A percentile compares a stretch with the other conserved stretches of the same genome.
Evolutionary conservation across 2,329 filamentous ascomycete species (phyloP).

Genomic region (Colletotrichum sp.): DNA sequence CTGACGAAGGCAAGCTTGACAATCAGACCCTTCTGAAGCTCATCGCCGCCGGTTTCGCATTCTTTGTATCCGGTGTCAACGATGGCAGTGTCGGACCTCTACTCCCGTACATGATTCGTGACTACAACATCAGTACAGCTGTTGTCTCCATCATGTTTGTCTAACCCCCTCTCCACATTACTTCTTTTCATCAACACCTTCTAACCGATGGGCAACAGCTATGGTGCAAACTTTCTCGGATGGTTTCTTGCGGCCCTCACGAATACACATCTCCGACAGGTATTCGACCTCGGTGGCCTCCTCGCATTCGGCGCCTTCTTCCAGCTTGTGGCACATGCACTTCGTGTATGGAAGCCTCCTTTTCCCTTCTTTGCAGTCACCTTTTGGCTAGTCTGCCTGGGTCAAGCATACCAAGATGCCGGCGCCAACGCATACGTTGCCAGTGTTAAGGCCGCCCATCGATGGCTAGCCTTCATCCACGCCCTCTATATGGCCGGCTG

Average conservation of each 20-base stretch:
- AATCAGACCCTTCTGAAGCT: conserved; percentile 48
- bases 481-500: conserved; percentile 65
- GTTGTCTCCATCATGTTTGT: conserved; percentile 55
- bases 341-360: conserved; percentile 62
- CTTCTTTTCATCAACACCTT: not conserved
- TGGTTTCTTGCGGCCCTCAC: conserved; percentile 64
- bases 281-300: conserved; percentile 61
- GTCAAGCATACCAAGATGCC: conserved; percentile 68
- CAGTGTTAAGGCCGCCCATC: conserved; percentile 53
- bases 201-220: conserved; percentile 35
- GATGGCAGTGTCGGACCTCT: conserved; percentile 69
- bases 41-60: conserved; percentile 61
- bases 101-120: conserved; percentile 65
- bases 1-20: conserved; percentile 19
- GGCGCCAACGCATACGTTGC: conserved; percentile 68
- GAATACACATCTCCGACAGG: conserved; percentile 57
- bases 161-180: fast-evolving
- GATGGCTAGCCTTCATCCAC: conserved; percentile 69
- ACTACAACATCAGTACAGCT: conserved; percentile 58
- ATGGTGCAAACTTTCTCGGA: conserved; percentile 61
- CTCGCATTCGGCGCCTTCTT: conserved; percentile 59
- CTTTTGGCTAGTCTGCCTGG: conserved; percentile 62
- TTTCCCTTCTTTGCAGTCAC: conserved; percentile 62
- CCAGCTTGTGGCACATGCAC: conserved; percentile 57
- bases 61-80: conserved; percentile 70